These are phyloP conservation scores for Aspergillus thermomutatus DNA, from an alignment of 2,329 filamentous ascomycete genomes.

Conservation along the genomic window DNA sequence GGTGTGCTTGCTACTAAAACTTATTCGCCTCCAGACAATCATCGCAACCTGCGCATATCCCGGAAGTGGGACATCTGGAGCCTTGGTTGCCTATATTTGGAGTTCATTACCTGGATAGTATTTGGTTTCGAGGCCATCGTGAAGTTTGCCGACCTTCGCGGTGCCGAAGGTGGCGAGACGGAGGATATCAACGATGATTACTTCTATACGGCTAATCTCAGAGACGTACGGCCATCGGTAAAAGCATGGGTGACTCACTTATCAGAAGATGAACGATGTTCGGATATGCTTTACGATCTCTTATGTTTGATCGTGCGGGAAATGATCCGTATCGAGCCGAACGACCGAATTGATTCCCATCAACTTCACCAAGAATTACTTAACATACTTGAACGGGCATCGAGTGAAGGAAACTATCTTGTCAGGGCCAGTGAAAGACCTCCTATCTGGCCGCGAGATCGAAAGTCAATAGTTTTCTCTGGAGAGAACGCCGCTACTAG, in stretches of 20 bases:
- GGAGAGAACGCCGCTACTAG: neutral
- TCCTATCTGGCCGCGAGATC: neutral
- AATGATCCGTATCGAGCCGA: neutral
- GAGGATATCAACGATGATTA: neutral
- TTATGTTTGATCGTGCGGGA: neutral
- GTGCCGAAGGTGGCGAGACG: neutral
- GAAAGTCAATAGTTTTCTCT: neutral
- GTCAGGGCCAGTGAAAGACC: neutral
- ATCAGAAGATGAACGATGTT: neutral
- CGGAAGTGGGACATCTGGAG: slow-evolving; percentile 27
- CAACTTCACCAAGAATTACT: neutral
- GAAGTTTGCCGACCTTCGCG: slow-evolving; percentile 3
- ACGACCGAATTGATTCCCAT: neutral
- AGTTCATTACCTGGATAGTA: slow-evolving; percentile 37
- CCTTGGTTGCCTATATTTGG: slow-evolving; percentile 36
- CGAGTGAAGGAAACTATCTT: neutral
- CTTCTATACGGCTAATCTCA: slow-evolving; percentile 6
- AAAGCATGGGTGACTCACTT: slow-evolving; percentile 1
- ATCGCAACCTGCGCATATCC: slow-evolving; percentile 16
- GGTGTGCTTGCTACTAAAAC: slow-evolving; percentile 22
- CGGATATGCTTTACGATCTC: neutral
- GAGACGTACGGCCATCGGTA: slow-evolving; percentile 2
- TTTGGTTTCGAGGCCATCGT: slow-evolving; percentile 15
- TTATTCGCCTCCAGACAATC: slow-evolving; percentile 40
- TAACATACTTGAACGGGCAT: neutral